Conservation (phyloP, 2,329 filamentous ascomycete species). For the Sclerotinia borealis region DNA sequence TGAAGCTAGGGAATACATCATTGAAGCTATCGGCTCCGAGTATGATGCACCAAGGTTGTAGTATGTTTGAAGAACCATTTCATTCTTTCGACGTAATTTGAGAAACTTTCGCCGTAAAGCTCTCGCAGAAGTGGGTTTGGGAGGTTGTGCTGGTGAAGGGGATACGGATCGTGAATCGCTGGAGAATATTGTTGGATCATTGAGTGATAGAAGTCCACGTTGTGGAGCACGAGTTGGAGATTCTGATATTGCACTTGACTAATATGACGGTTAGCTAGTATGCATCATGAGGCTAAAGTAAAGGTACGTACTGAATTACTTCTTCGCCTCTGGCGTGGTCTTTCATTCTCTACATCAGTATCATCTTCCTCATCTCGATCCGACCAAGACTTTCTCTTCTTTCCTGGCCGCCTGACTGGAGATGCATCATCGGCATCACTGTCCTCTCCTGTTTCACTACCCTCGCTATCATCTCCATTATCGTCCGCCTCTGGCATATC, state of each 20-base stretch:
- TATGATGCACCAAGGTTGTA: slow-evolving; percentile 85
- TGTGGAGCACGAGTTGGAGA: slow-evolving; percentile 57
- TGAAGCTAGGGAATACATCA: slow-evolving; percentile 90
- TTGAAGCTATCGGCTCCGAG: slow-evolving; percentile 88
- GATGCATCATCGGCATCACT: slow-evolving; percentile 46
- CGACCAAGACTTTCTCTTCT: slow-evolving; percentile 77
- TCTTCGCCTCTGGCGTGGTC: slow-evolving; percentile 71
- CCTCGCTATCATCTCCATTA: slow-evolving; percentile 47
- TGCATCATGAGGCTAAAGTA: slow-evolving; percentile 2
- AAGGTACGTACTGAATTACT: slow-evolving; percentile 71
- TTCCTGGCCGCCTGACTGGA: slow-evolving; percentile 48
- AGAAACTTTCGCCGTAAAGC: slow-evolving; percentile 67
- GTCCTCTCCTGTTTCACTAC: slow-evolving; percentile 47
- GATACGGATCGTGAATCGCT: slow-evolving; percentile 33
- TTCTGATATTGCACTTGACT: slow-evolving; percentile 61
- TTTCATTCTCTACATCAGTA: slow-evolving; percentile 59
- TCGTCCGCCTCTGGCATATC: slow-evolving; percentile 82
- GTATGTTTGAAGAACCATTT: slow-evolving; percentile 70
- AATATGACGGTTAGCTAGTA: slow-evolving; percentile 18
- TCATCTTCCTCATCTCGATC: slow-evolving; percentile 60
- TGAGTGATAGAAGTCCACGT: slow-evolving; percentile 53
- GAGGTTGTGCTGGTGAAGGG: slow-evolving; percentile 53
- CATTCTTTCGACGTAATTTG: slow-evolving; percentile 70
- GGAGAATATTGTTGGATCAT: slow-evolving; percentile 42
- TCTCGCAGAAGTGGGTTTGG: slow-evolving; percentile 62